Base-by-base conservation (phyloP, 2,329 filamentous ascomycete genomes). In the Cercospora beticola region DNA sequence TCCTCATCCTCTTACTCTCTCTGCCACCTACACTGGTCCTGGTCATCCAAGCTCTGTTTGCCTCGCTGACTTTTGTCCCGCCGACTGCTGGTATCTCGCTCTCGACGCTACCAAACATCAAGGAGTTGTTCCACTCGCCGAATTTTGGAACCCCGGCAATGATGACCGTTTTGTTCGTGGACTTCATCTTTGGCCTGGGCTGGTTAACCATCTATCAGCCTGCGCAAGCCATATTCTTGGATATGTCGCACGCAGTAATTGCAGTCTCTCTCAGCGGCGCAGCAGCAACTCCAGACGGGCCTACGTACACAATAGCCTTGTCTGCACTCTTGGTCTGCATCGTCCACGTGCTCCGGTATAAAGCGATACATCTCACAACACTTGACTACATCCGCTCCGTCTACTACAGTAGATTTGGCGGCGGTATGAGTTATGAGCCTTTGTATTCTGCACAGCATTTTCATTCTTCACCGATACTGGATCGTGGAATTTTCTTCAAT, bases 1-100 rank as follows among this genome's bases (percentile, higher is more conserved):
- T 98, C 77, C 89, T 98, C 79, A 97, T 97, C 81, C 92, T 97
- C 76, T 88, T 98, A 74, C 91, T 97, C 81, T 94, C 97, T 79
- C 88, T 97, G 9, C 94, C 94, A 31, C 92, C 94, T 23, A 90
- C 94, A 76, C 89, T 94, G 68, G 86, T 97, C 76, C 94, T 93
- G 72, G 86, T 93, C 79, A 92, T 97, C 76, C 96, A 97, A 81
- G 90, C 93, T 78, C 87, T 97, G 73, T 98, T 97, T 82, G 93
- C 94, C 74, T 90, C 93, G 72, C 87, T 97, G 78, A 97, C 94
- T 59, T 96, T 97, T 78, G 93, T 97, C 71, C 92, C 93, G 57
- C 92, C 93, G 18, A 81, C 82, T 70, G 90, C 90, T 63, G 91
- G 91, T 77, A 89, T 92, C 69, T 79, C 78, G 52, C 68, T 78